Evolutionary conservation across 768 basidiomycete species (phyloP).

Genomic region (Lepiota brunneoincarnata): DNA sequence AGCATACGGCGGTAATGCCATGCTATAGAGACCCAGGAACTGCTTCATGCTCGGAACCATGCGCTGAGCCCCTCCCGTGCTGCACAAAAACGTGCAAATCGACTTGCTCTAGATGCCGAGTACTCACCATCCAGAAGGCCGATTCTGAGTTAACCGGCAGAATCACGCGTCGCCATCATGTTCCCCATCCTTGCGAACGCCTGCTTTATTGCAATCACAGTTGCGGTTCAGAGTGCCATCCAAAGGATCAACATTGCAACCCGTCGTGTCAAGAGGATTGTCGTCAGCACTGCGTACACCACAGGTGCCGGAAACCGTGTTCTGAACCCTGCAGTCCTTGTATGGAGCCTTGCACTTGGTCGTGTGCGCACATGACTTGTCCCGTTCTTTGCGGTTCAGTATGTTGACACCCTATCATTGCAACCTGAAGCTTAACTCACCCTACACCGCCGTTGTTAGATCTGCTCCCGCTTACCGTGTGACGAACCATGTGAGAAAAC

Average conservation of each 20-base stretch:
- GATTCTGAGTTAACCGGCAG: background rate
- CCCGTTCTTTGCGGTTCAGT: constrained; percentile 70
- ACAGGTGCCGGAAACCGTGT: constrained; percentile 45
- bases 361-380: constrained; percentile 52
- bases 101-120: constrained; percentile 49
- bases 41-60: constrained; percentile 37
- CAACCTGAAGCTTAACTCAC: constrained; percentile 1
- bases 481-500: constrained; percentile 47
- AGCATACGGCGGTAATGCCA: constrained; percentile 44
- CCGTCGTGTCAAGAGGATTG: constrained; percentile 43
- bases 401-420: constrained; percentile 22
- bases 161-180: constrained; percentile 34
- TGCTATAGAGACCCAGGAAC: constrained; percentile 44
- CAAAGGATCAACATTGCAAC: constrained; percentile 47
- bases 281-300: constrained; percentile 53
- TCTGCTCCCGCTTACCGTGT: constrained; percentile 66
- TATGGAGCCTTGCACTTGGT: constrained; percentile 59
- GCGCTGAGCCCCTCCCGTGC: constrained; percentile 45
- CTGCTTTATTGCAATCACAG: constrained; percentile 53
- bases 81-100: constrained; percentile 51
- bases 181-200: constrained; percentile 47
- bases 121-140: constrained; percentile 16
- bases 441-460: constrained; percentile 31
- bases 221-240: constrained; percentile 46
- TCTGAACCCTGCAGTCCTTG: constrained; percentile 60